Conservation (phyloP, 2,329 filamentous ascomycete genomes). For the Penicillium oxalicum region DNA sequence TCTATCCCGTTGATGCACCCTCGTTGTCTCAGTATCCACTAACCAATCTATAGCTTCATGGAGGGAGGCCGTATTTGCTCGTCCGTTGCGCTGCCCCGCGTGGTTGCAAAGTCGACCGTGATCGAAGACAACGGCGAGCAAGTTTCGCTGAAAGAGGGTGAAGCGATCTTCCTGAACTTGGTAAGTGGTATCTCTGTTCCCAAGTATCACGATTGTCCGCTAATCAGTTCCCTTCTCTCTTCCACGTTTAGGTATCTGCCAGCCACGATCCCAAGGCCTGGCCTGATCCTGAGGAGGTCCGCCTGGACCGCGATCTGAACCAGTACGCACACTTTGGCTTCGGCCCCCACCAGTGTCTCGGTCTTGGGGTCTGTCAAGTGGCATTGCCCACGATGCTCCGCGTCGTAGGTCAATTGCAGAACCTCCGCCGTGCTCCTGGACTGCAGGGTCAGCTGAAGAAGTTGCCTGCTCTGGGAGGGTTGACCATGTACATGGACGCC, state of each 20-base stretch:
- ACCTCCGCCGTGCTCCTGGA: conserved; percentile 38
- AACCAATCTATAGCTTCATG: conserved; percentile 30
- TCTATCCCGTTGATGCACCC: no score
- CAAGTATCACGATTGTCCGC: not conserved
- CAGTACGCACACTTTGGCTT: conserved; percentile 60
- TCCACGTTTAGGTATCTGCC: conserved; percentile 25
- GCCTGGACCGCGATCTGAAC: conserved; percentile 57
- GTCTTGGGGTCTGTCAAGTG: conserved; percentile 34
- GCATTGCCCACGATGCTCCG: conserved; percentile 37
- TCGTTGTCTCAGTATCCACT: not conserved
- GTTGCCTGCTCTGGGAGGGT: conserved; percentile 33
- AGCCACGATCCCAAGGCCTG: conserved; percentile 34
- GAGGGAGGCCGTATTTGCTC: conserved; percentile 37
- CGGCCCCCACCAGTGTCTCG: conserved; percentile 59
- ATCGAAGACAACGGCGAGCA: conserved; percentile 32
- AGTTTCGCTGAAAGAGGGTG: conserved; percentile 30
- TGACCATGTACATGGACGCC: conserved; percentile 41
- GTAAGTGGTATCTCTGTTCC: conserved; percentile 19
- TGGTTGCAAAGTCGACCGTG: conserved; percentile 28
- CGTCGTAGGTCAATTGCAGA: conserved; percentile 37
- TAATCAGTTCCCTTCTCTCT: conserved; percentile 1
- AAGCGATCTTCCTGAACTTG: conserved; percentile 33
- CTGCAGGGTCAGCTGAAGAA: conserved; percentile 38
- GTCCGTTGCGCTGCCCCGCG: conserved; percentile 34
- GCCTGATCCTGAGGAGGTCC: conserved; percentile 44